Percentiles rank a stretch among this genome's conserved stretches.
Conservation (phyloP, 495 filamentous ascomycete genomes). For the Cladorrhinum samala region DNA sequence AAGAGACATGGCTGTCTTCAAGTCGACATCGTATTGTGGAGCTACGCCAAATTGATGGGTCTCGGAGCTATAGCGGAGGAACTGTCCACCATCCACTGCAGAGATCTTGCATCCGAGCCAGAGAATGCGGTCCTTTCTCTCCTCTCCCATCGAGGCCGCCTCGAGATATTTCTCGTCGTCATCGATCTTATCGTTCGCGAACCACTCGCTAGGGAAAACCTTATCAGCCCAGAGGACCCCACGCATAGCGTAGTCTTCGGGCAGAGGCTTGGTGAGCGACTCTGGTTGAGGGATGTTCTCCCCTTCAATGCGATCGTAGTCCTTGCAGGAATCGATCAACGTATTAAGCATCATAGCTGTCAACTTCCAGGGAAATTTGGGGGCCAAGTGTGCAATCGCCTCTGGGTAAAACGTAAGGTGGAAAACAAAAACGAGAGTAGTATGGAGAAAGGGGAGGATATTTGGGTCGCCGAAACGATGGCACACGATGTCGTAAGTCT, state of each 20-base stretch:
- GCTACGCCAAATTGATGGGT: constrained; percentile 29
- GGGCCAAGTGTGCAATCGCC: constrained; percentile 40
- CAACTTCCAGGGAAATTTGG: constrained; percentile 58
- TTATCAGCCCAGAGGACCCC: constrained; percentile 65
- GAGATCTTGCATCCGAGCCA: constrained; percentile 63
- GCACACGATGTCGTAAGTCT: constrained; percentile 47
- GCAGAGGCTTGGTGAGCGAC: constrained; percentile 50
- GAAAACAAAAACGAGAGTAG: constrained; percentile 63
- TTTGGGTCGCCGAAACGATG: constrained; percentile 56
- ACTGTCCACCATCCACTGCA: constrained; percentile 19
- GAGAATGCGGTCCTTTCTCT: constrained; percentile 65
- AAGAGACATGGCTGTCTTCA: constrained; percentile 6
- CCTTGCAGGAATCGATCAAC: constrained; percentile 41
- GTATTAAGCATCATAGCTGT: constrained; percentile 62
- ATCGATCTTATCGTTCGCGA: constrained; percentile 60
- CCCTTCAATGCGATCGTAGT: constrained; percentile 42
- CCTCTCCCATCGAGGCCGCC: constrained; percentile 54
- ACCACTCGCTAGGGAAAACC: constrained; percentile 68
- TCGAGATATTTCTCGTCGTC: constrained; percentile 75
- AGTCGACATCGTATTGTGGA: constrained; percentile 24
- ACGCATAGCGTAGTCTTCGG: constrained; percentile 77
- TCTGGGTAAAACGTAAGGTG: constrained; percentile 47
- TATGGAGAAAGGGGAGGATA: constrained; percentile 61
- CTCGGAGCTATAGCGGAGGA: constrained; percentile 30
- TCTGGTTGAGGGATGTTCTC: constrained; percentile 19